Evolutionary conservation across 371 early-diverging fungal species (phyloP).

Genomic region (Mortierella sp.): DNA sequence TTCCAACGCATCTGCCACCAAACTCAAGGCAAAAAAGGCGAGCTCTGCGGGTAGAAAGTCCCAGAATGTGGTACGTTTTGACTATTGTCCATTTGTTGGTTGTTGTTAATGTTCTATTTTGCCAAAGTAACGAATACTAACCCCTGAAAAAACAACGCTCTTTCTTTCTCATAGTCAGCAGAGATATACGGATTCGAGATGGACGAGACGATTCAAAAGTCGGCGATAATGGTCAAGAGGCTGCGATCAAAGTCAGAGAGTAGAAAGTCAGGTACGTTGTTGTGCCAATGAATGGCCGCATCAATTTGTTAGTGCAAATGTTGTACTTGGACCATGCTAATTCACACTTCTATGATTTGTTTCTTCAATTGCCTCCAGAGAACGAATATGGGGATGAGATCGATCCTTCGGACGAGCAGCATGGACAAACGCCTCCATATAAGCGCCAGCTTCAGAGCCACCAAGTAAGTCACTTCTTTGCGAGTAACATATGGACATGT

Average conservation of each 20-base stretch:
- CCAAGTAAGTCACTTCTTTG: constrained; percentile 18
- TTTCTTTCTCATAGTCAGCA: constrained; percentile 6
- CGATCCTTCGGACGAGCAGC: constrained; percentile 14
- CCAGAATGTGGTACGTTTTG: background rate
- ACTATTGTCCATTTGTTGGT: background rate
- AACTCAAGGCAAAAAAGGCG: background rate
- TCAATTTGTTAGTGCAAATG: too few relatives aligned
- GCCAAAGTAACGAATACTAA: background rate
- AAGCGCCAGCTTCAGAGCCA: constrained; percentile 35
- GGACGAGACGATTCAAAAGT: constrained; percentile 42
- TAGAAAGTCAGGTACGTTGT: constrained; percentile 29
- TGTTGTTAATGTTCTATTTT: background rate
- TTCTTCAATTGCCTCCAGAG: constrained; percentile 5
- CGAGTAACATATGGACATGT: background rate
- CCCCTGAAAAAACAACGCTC: background rate
- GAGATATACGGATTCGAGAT: constrained; percentile 28
- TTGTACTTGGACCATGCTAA: background rate
- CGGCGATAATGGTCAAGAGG: constrained; percentile 51
- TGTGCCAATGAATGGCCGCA: too few relatives aligned
- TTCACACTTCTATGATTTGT: background rate
- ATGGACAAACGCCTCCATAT: constrained; percentile 21
- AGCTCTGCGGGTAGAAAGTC: background rate
- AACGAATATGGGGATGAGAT: constrained; percentile 24
- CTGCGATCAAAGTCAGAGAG: constrained; percentile 46
- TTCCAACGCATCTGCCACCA: constrained; percentile 1